Base-by-base conservation (phyloP, 2,329 filamentous ascomycete species). In the Colletotrichum shisoi region DNA sequence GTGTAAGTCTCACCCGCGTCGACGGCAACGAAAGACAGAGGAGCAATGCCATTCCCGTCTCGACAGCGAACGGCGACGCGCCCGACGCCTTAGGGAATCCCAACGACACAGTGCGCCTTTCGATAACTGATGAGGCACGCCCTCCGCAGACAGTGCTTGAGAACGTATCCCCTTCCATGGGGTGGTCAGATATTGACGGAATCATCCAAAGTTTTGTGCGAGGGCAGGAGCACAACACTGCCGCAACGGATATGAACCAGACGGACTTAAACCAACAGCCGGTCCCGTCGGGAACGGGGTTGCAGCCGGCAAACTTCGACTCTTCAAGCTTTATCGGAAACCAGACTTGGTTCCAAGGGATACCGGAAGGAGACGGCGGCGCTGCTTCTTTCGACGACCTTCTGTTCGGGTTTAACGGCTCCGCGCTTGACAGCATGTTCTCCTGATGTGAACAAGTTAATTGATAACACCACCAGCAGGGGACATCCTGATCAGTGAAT, bases 131-230 rank as follows among this genome's bases (percentile, higher is more conserved):
- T 9, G 44, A 46, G 1, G 9, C 39, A 17, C 34, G 21, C 2
- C 19, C 42, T 9, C 44, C 34, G 24, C 59, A 53, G n/a, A 19
- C 52, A 11, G 37, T 39, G 11, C 8, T 24, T 3, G 67, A 48
- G 8, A 63, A 57, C 9, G 44, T 24, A 7, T 67, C 67, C 0
- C 68, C 68, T 3, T 53, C 60, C 2, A 71, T 72, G 15, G 73
- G 73, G 13, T 74, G 72, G 72, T 70, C 76, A 21, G 76, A 78
- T 51, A 76, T 78, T 45, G 76, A 78, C 40, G 75, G 72, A 2
- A 78, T 78, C 56, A 78, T 78, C n/a, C 75, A 77, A 53, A 77
- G 73, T 49, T 78, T 78, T 53, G 59, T 75, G 2, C 71, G 72
- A 5, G 71, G 72, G 12, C 68, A 69, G 19, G 72, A 73, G 12